Evolutionary conservation across 2,329 filamentous ascomycete genomes (phyloP), one percentile per base, ranked within the genome.

Genomic region (Furcasterigmium furcatum): DNA sequence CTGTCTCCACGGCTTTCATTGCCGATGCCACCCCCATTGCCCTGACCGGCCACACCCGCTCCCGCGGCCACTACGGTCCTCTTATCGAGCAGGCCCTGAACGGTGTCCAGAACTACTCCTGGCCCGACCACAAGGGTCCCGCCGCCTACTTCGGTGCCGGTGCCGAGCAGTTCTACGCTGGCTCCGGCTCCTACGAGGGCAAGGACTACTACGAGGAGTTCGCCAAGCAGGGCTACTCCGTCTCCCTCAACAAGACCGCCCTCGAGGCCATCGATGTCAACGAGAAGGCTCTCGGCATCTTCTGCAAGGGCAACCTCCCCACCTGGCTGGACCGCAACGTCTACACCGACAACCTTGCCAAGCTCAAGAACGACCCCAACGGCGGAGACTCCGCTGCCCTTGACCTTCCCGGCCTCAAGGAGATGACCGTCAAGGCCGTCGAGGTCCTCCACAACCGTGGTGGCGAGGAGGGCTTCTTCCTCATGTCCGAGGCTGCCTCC

Each of bases 281-380:
- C 45, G 73, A 81, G 52, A 83, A 77, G 58, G 80, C 87, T 1
- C 81, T 95, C 2, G 89, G 89, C 27, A 82, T 95, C 57, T 95
- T 94, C 71, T 84, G 81, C 58, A 76, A 79, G 49, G 79, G 77
- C 52, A 87, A 88, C 67, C 77, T 95, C 61, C 86, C 87, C 35
- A 88, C 89, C 58, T 95, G 89, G 88, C 77, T 95, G 10, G 89
- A 95, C 68, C 84, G 89, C 53, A 91, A 94, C 57, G 74, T 95
- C 53, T 94, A 88, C 73, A 80, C 71, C 9, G 70, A 83, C 20
- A 91, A 92, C 67, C 71, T 92, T 20, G 70, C 75, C 53, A 73
- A 66, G 38, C 75, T 85, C 51, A 77, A 77, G 47, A 88, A 91
- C 63, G 77, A 85, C 55, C 88, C 89, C 1, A 73, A 79, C 10